Evolutionary conservation across 164 flowering plant genomes (phyloP).

Genomic region (Tinospora cordifolia): DNA sequence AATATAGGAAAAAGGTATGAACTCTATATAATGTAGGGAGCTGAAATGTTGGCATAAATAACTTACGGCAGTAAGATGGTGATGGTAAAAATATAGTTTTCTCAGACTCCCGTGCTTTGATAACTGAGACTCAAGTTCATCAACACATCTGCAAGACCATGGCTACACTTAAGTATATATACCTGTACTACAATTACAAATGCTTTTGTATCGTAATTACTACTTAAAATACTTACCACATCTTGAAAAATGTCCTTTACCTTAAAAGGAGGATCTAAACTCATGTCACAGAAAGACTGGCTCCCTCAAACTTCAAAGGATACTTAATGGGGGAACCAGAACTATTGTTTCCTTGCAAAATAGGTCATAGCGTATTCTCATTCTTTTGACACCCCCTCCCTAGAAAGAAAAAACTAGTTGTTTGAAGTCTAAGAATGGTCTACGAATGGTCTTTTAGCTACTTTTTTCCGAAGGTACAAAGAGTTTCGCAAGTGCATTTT

Average conservation of each 20-base stretch:
- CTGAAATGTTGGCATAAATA: not conserved
- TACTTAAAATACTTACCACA: not conserved
- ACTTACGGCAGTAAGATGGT: constrained; percentile 87
- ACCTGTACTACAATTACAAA: not conserved
- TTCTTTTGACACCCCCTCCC: too few species aligned
- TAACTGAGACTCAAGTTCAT: constrained; percentile 80
- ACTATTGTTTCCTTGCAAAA: too few species aligned
- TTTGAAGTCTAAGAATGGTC: too few species aligned
- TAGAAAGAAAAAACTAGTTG: too few species aligned
- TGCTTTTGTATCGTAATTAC: not conserved
- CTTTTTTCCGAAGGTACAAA: too few species aligned
- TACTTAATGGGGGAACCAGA: not conserved
- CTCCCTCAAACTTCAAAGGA: not conserved
- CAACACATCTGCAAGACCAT: constrained; percentile 62
- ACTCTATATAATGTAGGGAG: not conserved
- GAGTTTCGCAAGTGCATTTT: too few species aligned
- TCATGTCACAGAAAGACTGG: not conserved
- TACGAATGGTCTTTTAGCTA: too few species aligned
- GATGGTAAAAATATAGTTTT: constrained; percentile 88
- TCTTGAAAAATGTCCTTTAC: not conserved
- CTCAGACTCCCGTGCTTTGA: constrained; percentile 85
- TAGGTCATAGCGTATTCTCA: too few species aligned
- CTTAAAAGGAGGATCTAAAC: not conserved
- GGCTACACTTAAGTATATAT: not conserved
- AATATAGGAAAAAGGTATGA: not conserved